Conservation (phyloP, 208 protist genomes). For the Leishmania aethiopica region DNA sequence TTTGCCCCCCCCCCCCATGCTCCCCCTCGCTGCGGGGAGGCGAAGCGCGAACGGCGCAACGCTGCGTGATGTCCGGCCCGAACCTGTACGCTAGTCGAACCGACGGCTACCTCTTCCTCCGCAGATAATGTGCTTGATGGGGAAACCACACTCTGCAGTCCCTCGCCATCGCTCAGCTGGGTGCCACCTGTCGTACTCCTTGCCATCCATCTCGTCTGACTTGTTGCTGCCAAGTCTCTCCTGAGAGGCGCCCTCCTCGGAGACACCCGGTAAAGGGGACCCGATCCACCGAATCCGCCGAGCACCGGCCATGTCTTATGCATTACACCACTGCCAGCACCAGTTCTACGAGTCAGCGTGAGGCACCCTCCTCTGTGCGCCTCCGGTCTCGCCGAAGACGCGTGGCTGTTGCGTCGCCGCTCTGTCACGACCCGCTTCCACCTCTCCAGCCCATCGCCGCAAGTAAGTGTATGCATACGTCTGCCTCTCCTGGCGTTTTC, state of each 20-base stretch:
- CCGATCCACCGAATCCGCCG: too few relatives aligned
- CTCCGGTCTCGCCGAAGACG: neutral
- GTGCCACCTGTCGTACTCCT: too few relatives aligned
- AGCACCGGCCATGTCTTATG: conserved; percentile 1
- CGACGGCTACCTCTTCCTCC: neutral
- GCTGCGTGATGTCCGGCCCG: too few relatives aligned
- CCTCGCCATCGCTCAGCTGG: neutral
- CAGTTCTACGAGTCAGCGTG: neutral
- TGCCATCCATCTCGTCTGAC: neutral
- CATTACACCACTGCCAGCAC: neutral
- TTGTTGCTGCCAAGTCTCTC: too few relatives aligned
- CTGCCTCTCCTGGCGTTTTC: too few relatives aligned
- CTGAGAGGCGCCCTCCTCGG: too few relatives aligned
- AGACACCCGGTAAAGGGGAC: too few relatives aligned
- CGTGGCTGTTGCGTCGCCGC: conserved; percentile 1
- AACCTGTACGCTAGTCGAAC: neutral
- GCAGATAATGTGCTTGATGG: neutral
- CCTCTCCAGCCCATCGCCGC: neutral
- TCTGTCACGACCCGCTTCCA: neutral
- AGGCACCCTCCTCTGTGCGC: neutral
- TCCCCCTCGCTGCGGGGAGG: neutral
- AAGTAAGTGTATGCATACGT: too few relatives aligned
- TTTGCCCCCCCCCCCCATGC: neutral
- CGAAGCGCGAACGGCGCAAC: too few relatives aligned
- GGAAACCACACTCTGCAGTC: neutral